Base-by-base conservation (phyloP, 169 alveolate genomes). In the Eimeria sp. region DNA sequence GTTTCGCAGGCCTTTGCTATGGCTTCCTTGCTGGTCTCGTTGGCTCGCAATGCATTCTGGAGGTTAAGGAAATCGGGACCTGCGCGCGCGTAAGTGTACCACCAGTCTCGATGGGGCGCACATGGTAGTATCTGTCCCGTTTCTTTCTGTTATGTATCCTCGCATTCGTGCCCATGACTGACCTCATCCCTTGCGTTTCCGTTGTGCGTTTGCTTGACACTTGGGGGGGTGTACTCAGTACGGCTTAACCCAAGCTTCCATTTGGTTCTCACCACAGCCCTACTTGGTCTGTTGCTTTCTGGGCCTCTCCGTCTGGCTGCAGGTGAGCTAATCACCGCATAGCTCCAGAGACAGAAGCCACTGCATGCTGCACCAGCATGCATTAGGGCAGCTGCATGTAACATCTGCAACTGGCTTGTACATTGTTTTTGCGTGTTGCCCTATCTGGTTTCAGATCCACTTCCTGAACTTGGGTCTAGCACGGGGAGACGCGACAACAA, bases 41-140 rank as follows among this genome's bases (percentile, higher is more conserved):
- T 34, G 98, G 98, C 45, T 97, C 98, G 34, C 98, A 98, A 84
- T 97, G 98, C 72, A 98, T 98, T 45, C 95, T 98, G 82, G 98
- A 98, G 93, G 96, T 98, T n/a, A 98, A 98, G 96, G 98, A 98
- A 88, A 94, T 97, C 65, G 98, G 97, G 22, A 98, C 98, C 11
- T 98, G 98, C 96, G 95, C 63, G 11, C 95, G 91, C 10, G 97
- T 95, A 34, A 95, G 95, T 40, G 40, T 34, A 34, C 40, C 40
- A 34, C 40, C 40, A 34, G 40, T 34, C 40, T 34, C 40, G 40
- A 34, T 34, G 40, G 40, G 40, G 40, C 40, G 0, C 40, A 34
- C 40, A 34, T 34, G 40, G 40, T 34, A 34, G 40, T 34, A 34
- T 34, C 40, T 34, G 40, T 34, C 40, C 6, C 16, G 61, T 54